Evolutionary conservation across 148 eudicot species (phyloP), one percentile per base, ranked within the genome.

Genomic region (Agrostemma githago): DNA sequence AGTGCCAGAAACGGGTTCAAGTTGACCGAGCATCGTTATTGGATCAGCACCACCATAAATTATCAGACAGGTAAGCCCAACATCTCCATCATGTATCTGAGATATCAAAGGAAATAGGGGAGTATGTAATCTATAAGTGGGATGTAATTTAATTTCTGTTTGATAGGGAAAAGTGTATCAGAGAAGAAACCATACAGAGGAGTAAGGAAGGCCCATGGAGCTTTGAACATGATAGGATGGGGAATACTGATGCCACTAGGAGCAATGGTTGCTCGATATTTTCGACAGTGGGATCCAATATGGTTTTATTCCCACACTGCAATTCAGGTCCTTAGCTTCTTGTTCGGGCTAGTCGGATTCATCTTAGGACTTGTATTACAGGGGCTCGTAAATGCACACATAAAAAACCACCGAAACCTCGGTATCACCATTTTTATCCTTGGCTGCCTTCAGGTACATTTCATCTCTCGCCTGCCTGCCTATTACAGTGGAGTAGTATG

Each of bases 151-250:
- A 51, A 11, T 51, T 51, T 51, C 4, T 21, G 26, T 57, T 37
- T 43, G 17, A 77, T 80, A 93, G 98, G 98, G 63, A 72, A 82
- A 78, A 86, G 80, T 62, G 57, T 77, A 71, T 34, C 84, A 59
- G 72, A 43, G 41, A 72, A 61, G 21, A 76, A 63, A 40, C 88
- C 92, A 62, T 77, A 86, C 21, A 77, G 83, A 2, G 85, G 73
- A 15, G 72, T 91, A 34, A 66, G 79, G 53, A 86, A 77, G 82
- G 80, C 73, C 76, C 98, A 94, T 82, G 96, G 96, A 66, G 72
- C 79, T 17, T 62, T 95, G 56, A 89, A 86, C 83, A 90, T 95
- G 87, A 9, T 95, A 39, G 92, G 96, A 58, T 92, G 98, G 98
- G 97, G 89, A 10, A 86, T 89, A 14, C 77, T 95, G 60, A 48